Evolutionary conservation across 495 filamentous ascomycete species (phyloP), one percentile per base, ranked within the genome.

Genomic region (Lophium mytilinum): DNA sequence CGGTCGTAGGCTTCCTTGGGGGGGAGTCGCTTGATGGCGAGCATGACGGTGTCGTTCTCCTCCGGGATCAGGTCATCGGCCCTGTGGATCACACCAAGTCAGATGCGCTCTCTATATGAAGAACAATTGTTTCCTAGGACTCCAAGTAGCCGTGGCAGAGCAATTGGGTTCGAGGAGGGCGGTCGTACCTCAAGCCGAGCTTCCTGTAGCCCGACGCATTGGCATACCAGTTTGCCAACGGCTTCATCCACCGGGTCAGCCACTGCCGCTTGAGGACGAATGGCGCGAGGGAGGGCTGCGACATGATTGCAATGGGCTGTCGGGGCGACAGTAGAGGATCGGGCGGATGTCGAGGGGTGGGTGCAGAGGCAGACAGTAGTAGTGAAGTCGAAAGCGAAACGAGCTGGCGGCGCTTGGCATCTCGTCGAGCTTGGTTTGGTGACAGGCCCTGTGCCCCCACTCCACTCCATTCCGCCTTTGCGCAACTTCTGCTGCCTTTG

Each of bases 1-100:
- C 93, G 92, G 78, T 98, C 93, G 75, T 97, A 97, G 65, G 83
- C 79, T 67, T 89, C 89, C 80, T 94, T 90, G 60, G 87, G 79
- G 37, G 89, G 82, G 42, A 98, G 86, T 72, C 93, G 90, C 80
- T 87, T 85, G 70, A 98, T 79, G 52, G 93, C 93, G 61, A 82
- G 77, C 71, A 90, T 83, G 66, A 97, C 90, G 33, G 72, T 72
- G 64, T 92, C 89, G 79, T 76, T 83, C 76, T 97, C 94, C 70
- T 97, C 94, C 66, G 81, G 78, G 71, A 96, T 88, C 70, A 98
- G 71, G 69, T 98, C 93, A 75, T 98, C 93, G 79, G 82, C 78
- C 68, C 93, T 98, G 69, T 37, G 53, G 60, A 50, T 14, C 14
- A 49, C 15, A 19, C 10, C 39, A 43, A 43, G 52, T 52, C 54